Conservation (phyloP, 139 green algal genomes). For the Mychonastes homosphaera region DNA sequence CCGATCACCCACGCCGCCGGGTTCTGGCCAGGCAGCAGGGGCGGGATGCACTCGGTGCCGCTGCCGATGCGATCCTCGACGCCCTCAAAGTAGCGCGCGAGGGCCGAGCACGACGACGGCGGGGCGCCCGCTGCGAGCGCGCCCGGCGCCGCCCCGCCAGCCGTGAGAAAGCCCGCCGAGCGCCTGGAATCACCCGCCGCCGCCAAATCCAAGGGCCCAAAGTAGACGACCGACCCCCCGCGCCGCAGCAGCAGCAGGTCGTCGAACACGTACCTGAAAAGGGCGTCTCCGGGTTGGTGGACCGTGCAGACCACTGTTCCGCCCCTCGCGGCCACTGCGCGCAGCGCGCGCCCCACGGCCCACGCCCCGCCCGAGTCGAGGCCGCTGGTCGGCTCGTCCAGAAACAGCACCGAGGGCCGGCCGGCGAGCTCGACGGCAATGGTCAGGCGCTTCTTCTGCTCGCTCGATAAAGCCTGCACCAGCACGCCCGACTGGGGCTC, state of each 20-base stretch:
- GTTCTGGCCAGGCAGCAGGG: constrained; percentile 16
- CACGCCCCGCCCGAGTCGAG: constrained; percentile 22
- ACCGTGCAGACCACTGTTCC: constrained; percentile 72
- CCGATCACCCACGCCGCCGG: constrained; percentile 38
- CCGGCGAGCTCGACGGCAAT: constrained; percentile 70
- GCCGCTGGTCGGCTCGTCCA: constrained; percentile 66
- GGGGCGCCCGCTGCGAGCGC: neutral
- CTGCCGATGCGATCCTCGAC: constrained; percentile 6
- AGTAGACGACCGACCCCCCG: constrained; percentile 57
- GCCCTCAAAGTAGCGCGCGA: neutral
- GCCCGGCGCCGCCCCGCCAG: neutral
- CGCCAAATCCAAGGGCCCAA: no score
- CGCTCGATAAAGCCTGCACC: constrained; percentile 24
- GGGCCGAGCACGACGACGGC: neutral
- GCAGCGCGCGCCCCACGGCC: no score
- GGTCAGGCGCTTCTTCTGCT: constrained; percentile 60
- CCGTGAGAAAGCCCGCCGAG: constrained; percentile 25
- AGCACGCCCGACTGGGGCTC: neutral
- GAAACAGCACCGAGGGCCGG: constrained; percentile 33
- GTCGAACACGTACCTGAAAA: constrained; percentile 46
- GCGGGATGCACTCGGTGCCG: neutral
- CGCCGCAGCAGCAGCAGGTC: constrained; percentile 48
- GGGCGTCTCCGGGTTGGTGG: constrained; percentile 53
- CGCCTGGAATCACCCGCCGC: no score
- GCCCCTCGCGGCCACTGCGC: no score